Evolutionary conservation across 345 rosid species (phyloP).

Genomic region (Linum tenue): DNA sequence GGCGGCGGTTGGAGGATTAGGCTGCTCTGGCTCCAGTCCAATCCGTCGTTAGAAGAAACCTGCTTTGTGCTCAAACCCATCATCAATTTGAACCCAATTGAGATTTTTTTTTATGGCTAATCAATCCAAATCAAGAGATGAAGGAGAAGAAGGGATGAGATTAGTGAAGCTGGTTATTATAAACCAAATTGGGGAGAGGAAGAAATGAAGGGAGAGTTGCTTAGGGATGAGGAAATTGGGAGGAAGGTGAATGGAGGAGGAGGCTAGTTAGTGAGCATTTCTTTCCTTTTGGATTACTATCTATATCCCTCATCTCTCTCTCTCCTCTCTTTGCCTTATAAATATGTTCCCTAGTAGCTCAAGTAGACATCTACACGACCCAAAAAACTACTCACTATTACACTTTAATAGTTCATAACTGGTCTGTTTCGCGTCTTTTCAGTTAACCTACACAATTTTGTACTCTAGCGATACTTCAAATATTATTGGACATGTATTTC

Average conservation of each 20-base stretch:
- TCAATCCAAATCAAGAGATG: no score
- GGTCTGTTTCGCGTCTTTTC: no score
- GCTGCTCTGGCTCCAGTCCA: conserved; percentile 43
- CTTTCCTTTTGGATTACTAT: conserved; percentile 12
- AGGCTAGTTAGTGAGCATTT: conserved; percentile 24
- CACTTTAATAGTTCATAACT: no score
- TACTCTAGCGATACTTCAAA: no score
- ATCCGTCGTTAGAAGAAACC: conserved; percentile 33
- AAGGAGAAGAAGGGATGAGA: conserved; percentile 7
- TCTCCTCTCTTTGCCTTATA: neutral
- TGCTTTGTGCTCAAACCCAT: conserved; percentile 47
- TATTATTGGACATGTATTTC: no score
- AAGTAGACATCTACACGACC: neutral
- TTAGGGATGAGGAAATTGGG: conserved; percentile 19
- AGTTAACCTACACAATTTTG: no score
- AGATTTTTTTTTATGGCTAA: neutral
- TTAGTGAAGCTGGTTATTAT: neutral
- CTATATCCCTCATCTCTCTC: neutral
- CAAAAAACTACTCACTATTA: neutral
- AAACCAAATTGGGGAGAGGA: no score
- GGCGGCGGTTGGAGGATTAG: conserved; percentile 20
- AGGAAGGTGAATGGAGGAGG: conserved; percentile 28
- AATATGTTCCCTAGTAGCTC: neutral
- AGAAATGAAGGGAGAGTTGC: no score
- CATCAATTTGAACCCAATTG: neutral